Conservation (phyloP, 2,329 filamentous ascomycete species). For the Lasiodiplodia citricola region DNA sequence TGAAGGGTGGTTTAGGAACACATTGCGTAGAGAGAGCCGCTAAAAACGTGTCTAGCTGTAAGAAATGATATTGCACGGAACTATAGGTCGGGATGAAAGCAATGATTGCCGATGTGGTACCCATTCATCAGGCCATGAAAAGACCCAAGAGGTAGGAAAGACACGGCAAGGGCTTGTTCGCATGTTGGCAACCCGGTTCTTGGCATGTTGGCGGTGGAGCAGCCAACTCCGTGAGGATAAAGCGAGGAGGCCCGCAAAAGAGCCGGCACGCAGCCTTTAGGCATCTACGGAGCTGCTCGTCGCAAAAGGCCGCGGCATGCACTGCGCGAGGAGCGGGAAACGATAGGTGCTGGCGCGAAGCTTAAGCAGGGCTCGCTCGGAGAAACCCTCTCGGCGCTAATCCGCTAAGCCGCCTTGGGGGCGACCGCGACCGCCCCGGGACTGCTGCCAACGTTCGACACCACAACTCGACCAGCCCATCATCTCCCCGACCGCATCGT, state of each 20-base stretch:
- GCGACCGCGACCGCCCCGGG: slow-evolving; percentile 16
- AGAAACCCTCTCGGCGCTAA: slow-evolving; percentile 26
- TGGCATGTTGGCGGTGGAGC: neutral
- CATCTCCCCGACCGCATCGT: slow-evolving; percentile 22
- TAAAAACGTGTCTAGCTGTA: too few species aligned
- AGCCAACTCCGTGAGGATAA: neutral
- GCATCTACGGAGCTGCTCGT: neutral
- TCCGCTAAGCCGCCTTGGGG: slow-evolving; percentile 20
- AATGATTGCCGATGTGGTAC: neutral
- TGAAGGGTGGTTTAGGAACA: too few species aligned
- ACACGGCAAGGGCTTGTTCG: neutral
- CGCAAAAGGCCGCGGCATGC: neutral
- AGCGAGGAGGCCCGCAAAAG: neutral
- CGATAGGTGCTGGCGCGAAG: slow-evolving; percentile 8
- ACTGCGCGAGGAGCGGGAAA: neutral
- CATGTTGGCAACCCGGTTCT: neutral
- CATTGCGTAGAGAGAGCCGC: too few species aligned
- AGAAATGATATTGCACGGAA: too few species aligned
- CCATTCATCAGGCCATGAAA: neutral
- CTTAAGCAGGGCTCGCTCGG: slow-evolving; percentile 26
- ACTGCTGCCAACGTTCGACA: slow-evolving; percentile 23
- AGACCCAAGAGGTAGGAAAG: neutral
- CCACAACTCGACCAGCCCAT: slow-evolving; percentile 27
- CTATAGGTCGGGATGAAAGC: too few species aligned
- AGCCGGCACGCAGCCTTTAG: neutral